These are phyloP conservation scores for Tremellales sp. DNA, from an alignment of 1,284 basidiomycete species.

Conservation along the genomic window DNA sequence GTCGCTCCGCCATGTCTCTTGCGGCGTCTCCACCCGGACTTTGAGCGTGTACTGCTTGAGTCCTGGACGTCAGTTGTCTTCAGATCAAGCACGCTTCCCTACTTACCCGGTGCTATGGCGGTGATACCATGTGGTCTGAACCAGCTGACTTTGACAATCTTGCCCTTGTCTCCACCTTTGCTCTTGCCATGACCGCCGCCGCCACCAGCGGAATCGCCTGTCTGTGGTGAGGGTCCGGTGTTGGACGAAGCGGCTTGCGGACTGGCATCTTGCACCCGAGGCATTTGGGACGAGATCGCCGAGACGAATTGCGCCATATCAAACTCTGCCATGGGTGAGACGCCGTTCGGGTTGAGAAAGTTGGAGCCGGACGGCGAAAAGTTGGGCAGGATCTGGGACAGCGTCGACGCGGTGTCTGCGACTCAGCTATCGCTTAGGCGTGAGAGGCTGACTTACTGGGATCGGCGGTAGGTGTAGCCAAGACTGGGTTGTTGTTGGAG, in stretches of 20 bases:
- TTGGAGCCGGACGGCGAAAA: background rate
- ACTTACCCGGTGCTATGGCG: slow-evolving; percentile 29
- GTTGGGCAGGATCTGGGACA: background rate
- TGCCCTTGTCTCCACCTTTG: slow-evolving; percentile 2
- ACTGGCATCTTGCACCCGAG: slow-evolving; percentile 26
- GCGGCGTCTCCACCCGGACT: slow-evolving; percentile 22
- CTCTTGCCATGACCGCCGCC: background rate
- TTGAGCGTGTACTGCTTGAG: slow-evolving; percentile 32
- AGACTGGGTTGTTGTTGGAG: too few species aligned
- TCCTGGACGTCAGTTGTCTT: slow-evolving; percentile 7
- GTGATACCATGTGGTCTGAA: slow-evolving; percentile 37
- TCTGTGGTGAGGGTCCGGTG: background rate
- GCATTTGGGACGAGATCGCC: slow-evolving; percentile 25
- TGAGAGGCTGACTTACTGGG: background rate
- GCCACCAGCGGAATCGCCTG: background rate
- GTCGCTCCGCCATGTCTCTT: background rate
- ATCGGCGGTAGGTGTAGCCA: background rate
- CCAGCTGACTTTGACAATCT: slow-evolving; percentile 36
- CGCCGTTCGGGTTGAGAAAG: background rate
- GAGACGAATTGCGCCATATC: slow-evolving; percentile 29
- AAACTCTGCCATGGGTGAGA: slow-evolving; percentile 5
- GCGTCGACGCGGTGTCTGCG: background rate
- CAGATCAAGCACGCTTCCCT: background rate
- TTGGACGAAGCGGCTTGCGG: slow-evolving; percentile 9
- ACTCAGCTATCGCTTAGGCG: background rate